phyloP scores from a whole-genome alignment of 768 basidiomycete species.

The Tricholoma terreum region DNA sequence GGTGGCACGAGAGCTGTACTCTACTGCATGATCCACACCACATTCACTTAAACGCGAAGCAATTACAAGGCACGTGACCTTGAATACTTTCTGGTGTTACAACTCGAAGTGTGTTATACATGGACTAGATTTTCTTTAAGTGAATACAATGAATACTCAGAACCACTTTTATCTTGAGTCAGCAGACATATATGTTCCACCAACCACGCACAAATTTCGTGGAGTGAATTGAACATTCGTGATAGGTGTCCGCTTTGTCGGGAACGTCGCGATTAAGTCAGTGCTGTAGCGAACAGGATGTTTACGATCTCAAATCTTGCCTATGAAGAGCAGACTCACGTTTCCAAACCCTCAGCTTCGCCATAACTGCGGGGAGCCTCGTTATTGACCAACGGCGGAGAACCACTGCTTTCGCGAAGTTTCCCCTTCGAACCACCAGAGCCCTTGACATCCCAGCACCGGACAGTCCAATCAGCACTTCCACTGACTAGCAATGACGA shows the following conservation, averaged over 20 bases:
- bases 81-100: background rate
- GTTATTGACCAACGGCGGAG: slow-evolving; percentile 11
- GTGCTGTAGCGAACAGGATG: slow-evolving; percentile 41
- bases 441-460: slow-evolving; percentile 95
- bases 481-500: slow-evolving; percentile 89
- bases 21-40: background rate
- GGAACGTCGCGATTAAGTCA: slow-evolving; percentile 87
- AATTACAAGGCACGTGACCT: slow-evolving; percentile 4
- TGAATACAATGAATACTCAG: background rate
- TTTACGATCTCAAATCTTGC: slow-evolving; percentile 2
- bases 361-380: slow-evolving; percentile 31
- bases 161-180: slow-evolving; percentile 42
- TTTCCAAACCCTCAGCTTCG: slow-evolving; percentile 62
- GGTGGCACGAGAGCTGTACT: background rate
- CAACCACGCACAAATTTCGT: slow-evolving; percentile 88
- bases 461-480: slow-evolving; percentile 90
- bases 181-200: slow-evolving; percentile 67
- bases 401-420: slow-evolving; percentile 51
- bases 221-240: slow-evolving; percentile 92
- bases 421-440: slow-evolving; percentile 63
- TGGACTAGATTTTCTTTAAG: background rate
- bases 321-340: slow-evolving; percentile 47
- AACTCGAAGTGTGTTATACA: too few species aligned
- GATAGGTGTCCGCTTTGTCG: slow-evolving; percentile 94
- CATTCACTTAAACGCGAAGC: background rate